Evolutionary conservation across 2,329 filamentous ascomycete species (phyloP).

Genomic region (Colletotrichum truncatum): DNA sequence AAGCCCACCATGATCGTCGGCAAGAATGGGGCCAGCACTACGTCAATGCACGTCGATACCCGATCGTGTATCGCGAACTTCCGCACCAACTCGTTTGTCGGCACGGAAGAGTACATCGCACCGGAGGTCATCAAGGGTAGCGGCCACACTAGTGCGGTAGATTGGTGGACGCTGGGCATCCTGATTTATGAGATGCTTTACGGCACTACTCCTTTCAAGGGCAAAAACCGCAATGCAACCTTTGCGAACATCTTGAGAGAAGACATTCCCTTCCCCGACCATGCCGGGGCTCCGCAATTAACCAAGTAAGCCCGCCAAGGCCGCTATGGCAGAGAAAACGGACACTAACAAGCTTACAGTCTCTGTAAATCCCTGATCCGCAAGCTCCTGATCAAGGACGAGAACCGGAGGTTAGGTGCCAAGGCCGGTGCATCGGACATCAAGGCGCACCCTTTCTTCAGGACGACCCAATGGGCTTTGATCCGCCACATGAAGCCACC

Average conservation of each 20-base stretch:
- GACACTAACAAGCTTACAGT: constrained; percentile 54
- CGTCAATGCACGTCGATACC: constrained; percentile 94
- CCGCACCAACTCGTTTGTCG: constrained; percentile 97
- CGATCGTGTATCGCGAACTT: constrained; percentile 99
- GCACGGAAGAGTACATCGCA: constrained; percentile 98
- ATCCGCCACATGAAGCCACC: constrained; percentile 98
- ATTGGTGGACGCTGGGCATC: constrained; percentile 99
- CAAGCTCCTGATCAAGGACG: constrained; percentile 97
- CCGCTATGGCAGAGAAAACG: constrained; percentile 1
- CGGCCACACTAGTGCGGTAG: constrained; percentile 96
- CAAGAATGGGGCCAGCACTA: constrained; percentile 86
- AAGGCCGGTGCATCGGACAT: constrained; percentile 96
- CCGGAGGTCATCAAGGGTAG: constrained; percentile 99
- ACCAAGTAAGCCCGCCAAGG: constrained; percentile 74
- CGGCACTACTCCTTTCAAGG: constrained; percentile 98
- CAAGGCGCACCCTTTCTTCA: constrained; percentile 96
- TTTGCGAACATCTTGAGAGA: constrained; percentile 97
- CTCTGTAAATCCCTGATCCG: constrained; percentile 96
- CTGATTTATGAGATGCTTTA: constrained; percentile 99
- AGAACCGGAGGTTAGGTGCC: constrained; percentile 90
- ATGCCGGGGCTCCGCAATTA: constrained; percentile 82
- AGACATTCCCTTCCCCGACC: constrained; percentile 95
- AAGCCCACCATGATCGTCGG: constrained; percentile 98
- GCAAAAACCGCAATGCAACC: constrained; percentile 97
- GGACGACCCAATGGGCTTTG: constrained; percentile 94